A percentile compares a stretch with the other conserved stretches of the same genome.
Evolutionary conservation across 768 basidiomycete species (phyloP).

Genomic region (Boletus sensibilis): DNA sequence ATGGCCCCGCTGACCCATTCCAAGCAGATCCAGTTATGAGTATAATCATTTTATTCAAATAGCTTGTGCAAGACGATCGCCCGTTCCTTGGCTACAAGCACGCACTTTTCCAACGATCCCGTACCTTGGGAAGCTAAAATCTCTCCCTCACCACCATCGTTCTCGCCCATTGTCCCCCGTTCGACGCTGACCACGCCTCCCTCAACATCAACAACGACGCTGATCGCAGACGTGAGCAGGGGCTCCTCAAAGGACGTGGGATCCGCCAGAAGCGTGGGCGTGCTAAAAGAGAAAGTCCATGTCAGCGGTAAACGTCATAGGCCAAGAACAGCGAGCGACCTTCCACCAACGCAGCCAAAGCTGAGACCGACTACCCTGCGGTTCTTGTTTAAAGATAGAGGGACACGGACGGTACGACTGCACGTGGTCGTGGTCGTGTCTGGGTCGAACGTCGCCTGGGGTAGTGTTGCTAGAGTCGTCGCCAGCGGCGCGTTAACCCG

Average conservation of each 20-base stretch:
- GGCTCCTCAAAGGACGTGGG: constrained; percentile 91
- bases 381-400: constrained; percentile 43
- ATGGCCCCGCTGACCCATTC: background rate
- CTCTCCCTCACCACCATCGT: constrained; percentile 13
- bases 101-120: constrained; percentile 19
- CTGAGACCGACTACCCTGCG: constrained; percentile 22
- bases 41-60: constrained; percentile 15
- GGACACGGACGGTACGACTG: constrained; percentile 45
- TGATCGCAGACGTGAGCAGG: constrained; percentile 69
- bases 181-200: constrained; percentile 26
- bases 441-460: constrained; percentile 68
- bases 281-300: constrained; percentile 4
- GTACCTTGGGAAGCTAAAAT: background rate
- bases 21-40: background rate
- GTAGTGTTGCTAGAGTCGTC: constrained; percentile 54
- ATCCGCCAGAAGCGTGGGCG: constrained; percentile 67
- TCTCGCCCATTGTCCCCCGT: constrained; percentile 24
- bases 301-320: background rate
- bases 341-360: constrained; percentile 27
- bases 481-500: background rate
- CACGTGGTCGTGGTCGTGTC: constrained; percentile 65
- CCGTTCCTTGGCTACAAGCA: constrained; percentile 21
- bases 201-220: constrained; percentile 54
- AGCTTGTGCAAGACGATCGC: constrained; percentile 24
- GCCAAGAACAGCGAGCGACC: constrained; percentile 1